Evolutionary conservation across 2,329 filamentous ascomycete species (phyloP), one percentile per base, ranked within the genome.

Genomic region (Fusarium mundagurra): DNA sequence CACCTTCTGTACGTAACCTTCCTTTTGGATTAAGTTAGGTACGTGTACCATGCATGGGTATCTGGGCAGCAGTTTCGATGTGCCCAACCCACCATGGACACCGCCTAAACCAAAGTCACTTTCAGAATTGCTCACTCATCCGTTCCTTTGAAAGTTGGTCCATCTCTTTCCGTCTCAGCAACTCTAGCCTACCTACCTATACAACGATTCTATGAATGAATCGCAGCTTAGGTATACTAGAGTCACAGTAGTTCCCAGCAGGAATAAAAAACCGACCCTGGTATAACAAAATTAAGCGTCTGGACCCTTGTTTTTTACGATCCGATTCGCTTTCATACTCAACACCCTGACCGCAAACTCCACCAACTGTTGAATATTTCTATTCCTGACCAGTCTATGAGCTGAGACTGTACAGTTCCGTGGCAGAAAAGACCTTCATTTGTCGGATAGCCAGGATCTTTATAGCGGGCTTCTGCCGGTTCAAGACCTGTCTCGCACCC

Each of bases 31-130:
- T n/a, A n/a, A n/a, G n/a, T n/a, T n/a, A n/a, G n/a, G n/a, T 48
- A 34, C 39, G 55, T 47, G 43, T 36, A 34, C 57, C 50, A 34
- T n/a, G n/a, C n/a, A n/a, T n/a, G n/a, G n/a, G n/a, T n/a, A 36
- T n/a, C 14, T 60, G 57, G 57, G 33, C 43, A 50, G 43, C 57
- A 39, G 57, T 16, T 61, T 17, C 27, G 38, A 58, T 44, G 24
- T 41, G 51, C 51, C 51, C 64, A 69, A 50, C 68, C 48, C 61
- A 71, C 69, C 60, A n/a, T 44, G 45, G 67, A 71, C 67, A 71
- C 67, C 67, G 67, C 69, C 58, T 59, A 44, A 31, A 55, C 39
- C 43, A 55, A 24, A 58, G 57, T 54, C 45, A 50, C 51, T 16
- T 41, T n/a, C n/a, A n/a, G 33, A 36, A 39, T 55, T n/a, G 34